A percentile compares a stretch with the other conserved stretches of the same genome.
These are phyloP conservation scores for Mortierella alpina DNA, from an alignment of 192 early-diverging fungal genomes.

Conservation along the genomic window DNA sequence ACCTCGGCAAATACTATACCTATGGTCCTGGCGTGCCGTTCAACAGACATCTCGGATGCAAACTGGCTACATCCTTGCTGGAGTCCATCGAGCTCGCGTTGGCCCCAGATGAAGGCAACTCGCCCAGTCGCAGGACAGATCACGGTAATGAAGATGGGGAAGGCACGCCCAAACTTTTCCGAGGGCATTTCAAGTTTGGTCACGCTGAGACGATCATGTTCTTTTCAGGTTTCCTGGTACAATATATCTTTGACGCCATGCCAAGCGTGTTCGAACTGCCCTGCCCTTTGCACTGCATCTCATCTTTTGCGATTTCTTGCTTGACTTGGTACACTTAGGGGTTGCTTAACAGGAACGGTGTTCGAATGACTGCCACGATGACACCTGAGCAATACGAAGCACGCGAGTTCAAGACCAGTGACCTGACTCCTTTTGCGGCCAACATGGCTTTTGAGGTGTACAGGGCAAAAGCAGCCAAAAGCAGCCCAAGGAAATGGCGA, in stretches of 20 bases:
- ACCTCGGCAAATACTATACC: conserved; percentile 37
- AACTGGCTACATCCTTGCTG: conserved; percentile 17
- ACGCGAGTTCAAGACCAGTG: conserved; percentile 34
- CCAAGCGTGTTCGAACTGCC: too few species aligned
- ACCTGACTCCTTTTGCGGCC: conserved; percentile 25
- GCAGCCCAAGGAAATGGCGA: not conserved
- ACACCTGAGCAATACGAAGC: conserved; percentile 24
- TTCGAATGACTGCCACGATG: conserved; percentile 31
- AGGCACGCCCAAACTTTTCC: not conserved
- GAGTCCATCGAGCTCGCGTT: conserved; percentile 15
- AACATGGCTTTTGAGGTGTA: conserved; percentile 49
- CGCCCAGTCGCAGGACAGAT: not conserved
- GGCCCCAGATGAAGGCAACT: not conserved
- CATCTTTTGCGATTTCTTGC: not conserved
- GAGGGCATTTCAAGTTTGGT: conserved; percentile 41
- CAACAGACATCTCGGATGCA: conserved; percentile 44
- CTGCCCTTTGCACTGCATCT: not conserved
- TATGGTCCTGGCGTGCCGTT: conserved; percentile 40
- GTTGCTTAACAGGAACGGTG: conserved; percentile 14
- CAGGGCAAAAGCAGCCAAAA: not conserved
- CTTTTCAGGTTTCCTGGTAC: conserved; percentile 43
- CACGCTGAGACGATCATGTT: conserved; percentile 46
- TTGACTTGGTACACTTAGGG: conserved; percentile 9
- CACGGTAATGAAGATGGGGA: conserved; percentile 24
- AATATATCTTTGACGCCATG: too few species aligned